Conservation (phyloP, 139 green algal genomes). For the Raphidocelis subcapitata region DNA sequence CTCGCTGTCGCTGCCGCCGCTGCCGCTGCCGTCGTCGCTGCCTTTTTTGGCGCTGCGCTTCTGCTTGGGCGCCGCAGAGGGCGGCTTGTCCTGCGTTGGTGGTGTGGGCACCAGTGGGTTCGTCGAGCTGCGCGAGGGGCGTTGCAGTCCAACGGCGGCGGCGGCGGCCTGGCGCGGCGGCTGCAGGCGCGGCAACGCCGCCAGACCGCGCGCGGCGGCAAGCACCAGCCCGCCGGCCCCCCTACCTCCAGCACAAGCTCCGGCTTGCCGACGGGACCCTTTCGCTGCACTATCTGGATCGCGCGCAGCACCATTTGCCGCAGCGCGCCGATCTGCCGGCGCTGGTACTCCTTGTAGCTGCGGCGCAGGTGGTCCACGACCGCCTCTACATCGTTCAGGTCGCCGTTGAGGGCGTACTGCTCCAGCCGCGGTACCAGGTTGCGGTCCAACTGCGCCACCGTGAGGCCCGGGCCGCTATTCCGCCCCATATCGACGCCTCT, state of each 20-base stretch:
- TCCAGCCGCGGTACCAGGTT: conserved; percentile 61
- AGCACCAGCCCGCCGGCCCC: neutral
- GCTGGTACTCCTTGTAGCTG: conserved; percentile 70
- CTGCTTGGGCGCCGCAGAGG: neutral
- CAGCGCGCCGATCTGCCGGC: conserved; percentile 53
- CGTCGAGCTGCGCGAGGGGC: no score
- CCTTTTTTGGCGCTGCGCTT: no score
- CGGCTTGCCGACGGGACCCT: conserved; percentile 28
- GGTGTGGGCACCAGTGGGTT: no score
- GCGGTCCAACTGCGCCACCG: conserved; percentile 36
- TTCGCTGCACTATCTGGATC: conserved; percentile 30
- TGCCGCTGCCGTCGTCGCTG: conserved; percentile 10
- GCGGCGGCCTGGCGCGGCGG: neutral
- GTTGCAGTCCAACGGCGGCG: no score
- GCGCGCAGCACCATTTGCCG: conserved; percentile 40
- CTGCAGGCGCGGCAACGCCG: neutral
- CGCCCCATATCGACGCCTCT: no score
- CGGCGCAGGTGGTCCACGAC: conserved; percentile 53
- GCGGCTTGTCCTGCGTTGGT: no score
- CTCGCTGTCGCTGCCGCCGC: conserved; percentile 5
- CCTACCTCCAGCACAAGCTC: conserved; percentile 53
- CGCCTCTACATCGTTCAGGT: conserved; percentile 62
- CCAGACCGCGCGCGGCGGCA: neutral
- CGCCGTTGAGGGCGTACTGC: conserved; percentile 63
- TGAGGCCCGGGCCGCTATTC: no score